A percentile compares a stretch with the other conserved stretches of the same genome.
phyloP scores from a whole-genome alignment of 306 rosid species.

The Prunus campanulata region DNA sequence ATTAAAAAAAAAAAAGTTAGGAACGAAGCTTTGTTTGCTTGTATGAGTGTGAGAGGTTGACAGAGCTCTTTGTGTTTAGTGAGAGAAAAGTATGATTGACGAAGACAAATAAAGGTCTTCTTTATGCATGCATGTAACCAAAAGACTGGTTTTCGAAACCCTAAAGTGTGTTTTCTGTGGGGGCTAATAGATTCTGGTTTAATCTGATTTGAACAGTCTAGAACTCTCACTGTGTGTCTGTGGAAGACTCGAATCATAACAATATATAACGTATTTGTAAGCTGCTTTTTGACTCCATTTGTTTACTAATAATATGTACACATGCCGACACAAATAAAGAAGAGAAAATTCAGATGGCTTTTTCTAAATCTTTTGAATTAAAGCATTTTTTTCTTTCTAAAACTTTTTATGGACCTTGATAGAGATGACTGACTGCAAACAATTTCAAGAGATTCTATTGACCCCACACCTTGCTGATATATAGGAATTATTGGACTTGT shows the following conservation, averaged over 20 bases:
- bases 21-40: background rate
- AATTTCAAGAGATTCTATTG: conserved; percentile 3
- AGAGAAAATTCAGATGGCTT: background rate
- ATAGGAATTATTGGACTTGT: conserved; percentile 1
- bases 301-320: background rate
- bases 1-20: background rate
- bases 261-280: background rate
- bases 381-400: background rate
- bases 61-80: background rate
- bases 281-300: conserved; percentile 13
- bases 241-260: background rate
- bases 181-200: background rate
- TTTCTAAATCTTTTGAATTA: background rate
- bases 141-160: background rate
- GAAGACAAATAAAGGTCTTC: background rate
- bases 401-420: background rate
- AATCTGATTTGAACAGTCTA: conserved; percentile 1
- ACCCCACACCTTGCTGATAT: conserved; percentile 23
- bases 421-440: background rate
- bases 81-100: background rate
- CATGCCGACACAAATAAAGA: conserved; percentile 8
- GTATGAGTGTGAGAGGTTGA: background rate
- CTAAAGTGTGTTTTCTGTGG: background rate
- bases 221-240: too few relatives aligned
- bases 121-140: conserved; percentile 1